phyloP scores from a whole-genome alignment of 345 rosid genomes.

The Diplotaxis tenuifolia region DNA sequence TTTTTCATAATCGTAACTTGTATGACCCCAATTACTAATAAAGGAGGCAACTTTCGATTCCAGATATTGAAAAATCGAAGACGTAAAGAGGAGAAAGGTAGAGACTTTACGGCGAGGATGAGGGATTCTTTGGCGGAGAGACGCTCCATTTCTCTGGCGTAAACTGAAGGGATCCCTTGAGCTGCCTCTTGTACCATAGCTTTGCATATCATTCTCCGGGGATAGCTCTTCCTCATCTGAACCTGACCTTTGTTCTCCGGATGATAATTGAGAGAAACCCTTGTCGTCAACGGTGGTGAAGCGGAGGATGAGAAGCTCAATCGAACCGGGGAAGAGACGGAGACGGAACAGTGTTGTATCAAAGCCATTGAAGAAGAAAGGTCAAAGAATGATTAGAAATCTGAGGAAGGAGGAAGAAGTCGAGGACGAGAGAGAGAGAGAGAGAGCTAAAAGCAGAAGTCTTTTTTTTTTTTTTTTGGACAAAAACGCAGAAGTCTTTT shows the following conservation, averaged over 20 bases:
- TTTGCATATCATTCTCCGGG: constrained; percentile 30
- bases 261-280: constrained; percentile 24
- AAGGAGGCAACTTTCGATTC: not conserved
- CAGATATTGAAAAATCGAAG: not conserved
- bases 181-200: constrained; percentile 70
- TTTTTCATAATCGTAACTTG: not conserved
- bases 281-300: constrained; percentile 17
- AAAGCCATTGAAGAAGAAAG: constrained; percentile 27
- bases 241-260: constrained; percentile 28
- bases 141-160: constrained; percentile 95
- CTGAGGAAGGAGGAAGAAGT: constrained; percentile 25
- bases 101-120: constrained; percentile 70
- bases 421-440: constrained; percentile 12
- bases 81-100: not conserved
- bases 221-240: constrained; percentile 5
- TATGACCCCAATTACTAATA: not conserved
- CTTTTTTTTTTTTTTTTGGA: too few relatives aligned
- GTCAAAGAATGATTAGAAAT: constrained; percentile 24
- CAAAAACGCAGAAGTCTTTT: not conserved
- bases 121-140: constrained; percentile 97
- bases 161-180: constrained; percentile 72
- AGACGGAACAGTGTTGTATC: constrained; percentile 23
- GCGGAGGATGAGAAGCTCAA: constrained; percentile 23
- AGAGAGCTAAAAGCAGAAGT: not conserved
- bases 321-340: constrained; percentile 24